Evolutionary conservation across 768 basidiomycete genomes (phyloP), one percentile per base, ranked within the genome.

Genomic region (Rhodotorula sphaerocarpa): DNA sequence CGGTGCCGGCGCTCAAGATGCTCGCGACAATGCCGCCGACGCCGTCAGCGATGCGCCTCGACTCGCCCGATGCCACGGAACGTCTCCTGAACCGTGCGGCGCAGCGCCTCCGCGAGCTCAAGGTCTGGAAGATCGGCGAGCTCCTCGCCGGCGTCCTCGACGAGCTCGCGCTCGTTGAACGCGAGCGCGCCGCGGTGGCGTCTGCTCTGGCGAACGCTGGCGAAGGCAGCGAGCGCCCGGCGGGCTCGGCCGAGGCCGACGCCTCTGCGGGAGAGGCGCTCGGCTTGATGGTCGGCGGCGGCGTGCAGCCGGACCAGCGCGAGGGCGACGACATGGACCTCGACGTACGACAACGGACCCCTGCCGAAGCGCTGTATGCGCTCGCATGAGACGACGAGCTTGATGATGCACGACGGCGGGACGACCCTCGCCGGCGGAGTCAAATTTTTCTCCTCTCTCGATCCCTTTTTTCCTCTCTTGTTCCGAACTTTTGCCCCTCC

Each of bases 71-170:
- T 3, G 54, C 57, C 7, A n/a, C 52, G 6, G 39, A 28, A 21
- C 53, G 31, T 25, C 20, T 58, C 11, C 45, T 63, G 21, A 7
- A 15, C 3, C 12, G 30, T 10, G 30, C 45, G 1, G 45, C 57
- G 15, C 28, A 21, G 16, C 47, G 50, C 11, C 48, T 67, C n/a
- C 33, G 50, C 18, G 44, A 39, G n/a, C 36, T 62, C 42, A 46
- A 58, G 21, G 61, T 61, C 16, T 66, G 65, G 65, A 61, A 55
- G 36, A 59, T 66, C 23, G 65, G 65, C 12, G 65, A 66, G 36
- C 34, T 50, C 30, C 48, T 66, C 27, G 65, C 56, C 0, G 48
- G 48, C 42, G 61, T 61, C 41, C 44, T 66, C n/a, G 48, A 62
- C 16, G 47, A 44, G 52, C 36, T 66, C 10, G 56, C 56, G 27